phyloP scores from a whole-genome alignment of 306 rosid genomes.

The Citrullus amarus region DNA sequence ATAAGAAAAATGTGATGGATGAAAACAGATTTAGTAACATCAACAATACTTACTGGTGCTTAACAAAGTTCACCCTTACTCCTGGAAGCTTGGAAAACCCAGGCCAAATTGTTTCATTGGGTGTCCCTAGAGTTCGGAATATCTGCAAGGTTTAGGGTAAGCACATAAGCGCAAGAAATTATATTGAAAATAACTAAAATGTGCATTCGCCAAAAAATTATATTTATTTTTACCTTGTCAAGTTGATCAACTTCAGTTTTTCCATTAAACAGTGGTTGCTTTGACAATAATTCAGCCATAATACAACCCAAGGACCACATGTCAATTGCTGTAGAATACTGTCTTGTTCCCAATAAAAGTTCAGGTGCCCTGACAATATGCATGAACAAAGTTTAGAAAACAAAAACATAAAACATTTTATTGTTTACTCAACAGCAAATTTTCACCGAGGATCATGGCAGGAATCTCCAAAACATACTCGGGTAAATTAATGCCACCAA shows the following conservation, averaged over 20 bases:
- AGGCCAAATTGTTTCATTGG: conserved; percentile 93
- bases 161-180: neutral
- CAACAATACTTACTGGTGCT: conserved; percentile 82
- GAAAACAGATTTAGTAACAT: neutral
- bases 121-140: conserved; percentile 86
- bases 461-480: neutral
- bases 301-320: conserved; percentile 99
- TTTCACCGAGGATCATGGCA: neutral
- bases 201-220: neutral
- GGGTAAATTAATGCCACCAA: neutral
- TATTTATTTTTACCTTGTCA: conserved; percentile 54
- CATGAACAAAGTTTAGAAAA: neutral
- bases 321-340: conserved; percentile 90
- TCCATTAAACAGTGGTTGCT: conserved; percentile 88
- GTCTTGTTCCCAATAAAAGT: conserved; percentile 74
- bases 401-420: neutral
- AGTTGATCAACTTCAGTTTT: conserved; percentile 93
- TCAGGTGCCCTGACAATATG: conserved; percentile 77
- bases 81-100: conserved; percentile 96
- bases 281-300: conserved; percentile 93
- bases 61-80: conserved; percentile 93
- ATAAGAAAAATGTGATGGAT: conserved; percentile 1
- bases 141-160: conserved; percentile 31
- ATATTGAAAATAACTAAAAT: neutral
- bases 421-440: neutral